These are phyloP conservation scores for Tuber melanosporum DNA, from an alignment of 495 filamentous ascomycete genomes.

Conservation along the genomic window DNA sequence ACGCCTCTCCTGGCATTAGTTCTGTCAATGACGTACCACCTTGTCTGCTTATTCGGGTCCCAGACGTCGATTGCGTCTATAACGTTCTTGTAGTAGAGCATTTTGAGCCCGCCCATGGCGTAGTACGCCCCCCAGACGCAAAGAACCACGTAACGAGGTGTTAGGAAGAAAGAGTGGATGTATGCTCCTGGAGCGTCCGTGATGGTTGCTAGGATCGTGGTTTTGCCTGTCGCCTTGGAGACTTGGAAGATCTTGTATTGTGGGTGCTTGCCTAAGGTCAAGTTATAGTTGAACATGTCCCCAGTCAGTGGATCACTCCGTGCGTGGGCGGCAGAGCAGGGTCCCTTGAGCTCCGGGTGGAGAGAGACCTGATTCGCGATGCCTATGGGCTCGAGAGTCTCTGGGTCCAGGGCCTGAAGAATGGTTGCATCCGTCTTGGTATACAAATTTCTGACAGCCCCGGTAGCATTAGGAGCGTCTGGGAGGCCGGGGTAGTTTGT, in stretches of 20 bases:
- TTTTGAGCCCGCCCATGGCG: constrained; percentile 47
- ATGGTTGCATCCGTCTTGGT: constrained; percentile 55
- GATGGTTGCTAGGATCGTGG: constrained; percentile 64
- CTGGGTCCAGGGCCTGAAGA: constrained; percentile 58
- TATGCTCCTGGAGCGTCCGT: constrained; percentile 52
- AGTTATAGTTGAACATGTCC: constrained; percentile 73
- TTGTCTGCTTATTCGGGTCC: constrained; percentile 45
- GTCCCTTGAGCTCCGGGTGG: constrained; percentile 61
- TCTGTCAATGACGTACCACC: constrained; percentile 65
- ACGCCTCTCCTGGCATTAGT: constrained; percentile 41
- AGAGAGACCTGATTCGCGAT: constrained; percentile 53
- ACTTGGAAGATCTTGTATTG: constrained; percentile 62
- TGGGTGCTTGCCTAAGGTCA: constrained; percentile 48
- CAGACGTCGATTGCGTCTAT: constrained; percentile 53
- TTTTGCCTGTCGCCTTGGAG: constrained; percentile 55
- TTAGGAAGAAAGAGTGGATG: constrained; percentile 67
- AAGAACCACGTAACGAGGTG: constrained; percentile 58
- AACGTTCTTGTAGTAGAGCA: constrained; percentile 55
- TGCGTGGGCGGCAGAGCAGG: constrained; percentile 59
- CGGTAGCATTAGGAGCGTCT: constrained; percentile 30
- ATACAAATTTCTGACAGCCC: constrained; percentile 48
- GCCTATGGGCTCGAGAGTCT: constrained; percentile 63
- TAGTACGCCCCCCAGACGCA: constrained; percentile 58
- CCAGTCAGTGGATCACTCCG: constrained; percentile 64
- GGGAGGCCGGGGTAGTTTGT: constrained; percentile 52